Conservation (phyloP, 805 yeast species). For the Schwanniomyces yamadae region DNA sequence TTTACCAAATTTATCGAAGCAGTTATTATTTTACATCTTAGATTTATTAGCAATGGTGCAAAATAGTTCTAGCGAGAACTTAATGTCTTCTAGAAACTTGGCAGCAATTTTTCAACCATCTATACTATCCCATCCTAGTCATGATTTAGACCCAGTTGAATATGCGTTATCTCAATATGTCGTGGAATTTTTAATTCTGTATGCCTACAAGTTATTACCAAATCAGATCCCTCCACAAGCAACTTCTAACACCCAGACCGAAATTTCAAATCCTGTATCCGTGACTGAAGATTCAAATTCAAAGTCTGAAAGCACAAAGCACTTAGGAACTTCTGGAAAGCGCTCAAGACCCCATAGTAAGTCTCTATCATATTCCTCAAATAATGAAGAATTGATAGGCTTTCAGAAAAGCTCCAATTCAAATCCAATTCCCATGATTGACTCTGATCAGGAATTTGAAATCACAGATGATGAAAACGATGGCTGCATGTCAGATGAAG, state of each 20-base stretch:
- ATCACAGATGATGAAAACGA: slow-evolving; percentile 24
- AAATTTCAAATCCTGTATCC: neutral
- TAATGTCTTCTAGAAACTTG: slow-evolving; percentile 89
- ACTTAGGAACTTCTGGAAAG: slow-evolving; percentile 3
- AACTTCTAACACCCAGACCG: neutral
- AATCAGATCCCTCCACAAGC: slow-evolving; percentile 17
- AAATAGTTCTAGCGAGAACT: slow-evolving; percentile 68
- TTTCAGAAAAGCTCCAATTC: slow-evolving; percentile 28
- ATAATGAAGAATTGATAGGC: slow-evolving; percentile 39
- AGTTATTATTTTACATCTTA: slow-evolving; percentile 78
- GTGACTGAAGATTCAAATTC: too few relatives aligned
- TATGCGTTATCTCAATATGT: slow-evolving; percentile 84
- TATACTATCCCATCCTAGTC: slow-evolving; percentile 87
- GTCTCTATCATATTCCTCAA: slow-evolving; percentile 28
- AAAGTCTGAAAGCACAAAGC: neutral
- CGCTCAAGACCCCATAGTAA: slow-evolving; percentile 32
- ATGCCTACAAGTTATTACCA: slow-evolving; percentile 78
- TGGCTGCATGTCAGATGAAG: slow-evolving; percentile 11
- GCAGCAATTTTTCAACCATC: slow-evolving; percentile 98
- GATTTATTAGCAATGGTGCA: slow-evolving; percentile 87
- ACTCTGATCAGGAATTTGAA: slow-evolving; percentile 42
- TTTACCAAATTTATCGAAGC: slow-evolving; percentile 77
- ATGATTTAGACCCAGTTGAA: slow-evolving; percentile 90
- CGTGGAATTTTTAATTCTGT: slow-evolving; percentile 84
- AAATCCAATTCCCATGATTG: slow-evolving; percentile 42